phyloP scores from a whole-genome alignment of 129 eudicot species.

The carrot (Daucus carota) region DH1_v3.0 NC_030382.2:40354001-40354500 shows the following conservation, averaged over 20 bases:
- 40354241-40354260: background rate
- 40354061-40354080: background rate
- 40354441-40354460: background rate
- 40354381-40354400: background rate
- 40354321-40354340: background rate
- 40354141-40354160: background rate
- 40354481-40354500: background rate
- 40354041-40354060: slow-evolving; percentile 14
- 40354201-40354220: background rate
- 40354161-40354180: background rate
- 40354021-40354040: slow-evolving; percentile 7
- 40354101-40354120: background rate
- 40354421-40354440: background rate
- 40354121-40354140: background rate
- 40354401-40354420: background rate
- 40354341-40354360: background rate
- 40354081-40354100: background rate
- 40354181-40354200: background rate
- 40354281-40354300: background rate
- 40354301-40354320: background rate
- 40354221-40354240: background rate
- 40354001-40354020: slow-evolving; percentile 11
- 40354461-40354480: background rate
- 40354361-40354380: background rate
- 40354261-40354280: background rate